phyloP scores from a whole-genome alignment of 2,329 filamentous ascomycete species.

The Neofusicoccum sp. region DNA sequence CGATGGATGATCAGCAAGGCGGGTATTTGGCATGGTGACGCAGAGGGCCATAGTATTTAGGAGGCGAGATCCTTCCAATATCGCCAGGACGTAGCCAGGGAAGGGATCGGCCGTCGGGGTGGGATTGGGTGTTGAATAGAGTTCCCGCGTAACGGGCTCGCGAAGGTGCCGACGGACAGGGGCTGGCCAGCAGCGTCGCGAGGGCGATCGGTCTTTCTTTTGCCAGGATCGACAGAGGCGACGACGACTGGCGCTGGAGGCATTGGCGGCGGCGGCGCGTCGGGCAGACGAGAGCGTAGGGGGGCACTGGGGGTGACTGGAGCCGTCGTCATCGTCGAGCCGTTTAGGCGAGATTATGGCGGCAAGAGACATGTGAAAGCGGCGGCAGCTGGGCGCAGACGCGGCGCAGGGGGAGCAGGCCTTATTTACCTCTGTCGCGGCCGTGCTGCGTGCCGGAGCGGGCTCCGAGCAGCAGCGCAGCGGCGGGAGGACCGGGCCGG shows the following conservation, averaged over 20 bases:
- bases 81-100: neutral
- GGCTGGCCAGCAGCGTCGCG: neutral
- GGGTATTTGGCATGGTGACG: neutral
- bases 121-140: neutral
- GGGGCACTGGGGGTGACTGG: neutral
- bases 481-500: conserved; percentile 8
- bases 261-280: neutral
- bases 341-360: conserved; percentile 8
- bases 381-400: neutral
- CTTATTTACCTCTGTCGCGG: neutral
- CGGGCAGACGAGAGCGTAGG: neutral
- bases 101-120: neutral
- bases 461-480: neutral
- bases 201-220: neutral
- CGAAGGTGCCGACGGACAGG: too few species aligned
- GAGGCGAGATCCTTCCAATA: conserved; percentile 1
- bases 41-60: neutral
- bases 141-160: conserved; percentile 1
- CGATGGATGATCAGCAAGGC: neutral
- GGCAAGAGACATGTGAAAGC: neutral
- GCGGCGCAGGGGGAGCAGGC: neutral
- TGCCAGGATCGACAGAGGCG: neutral
- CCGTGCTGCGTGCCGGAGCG: neutral
- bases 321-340: neutral
- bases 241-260: too few species aligned